These are phyloP conservation scores for Yarrowia sp. DNA, from an alignment of 805 yeast species.

Conservation along the genomic window DNA sequence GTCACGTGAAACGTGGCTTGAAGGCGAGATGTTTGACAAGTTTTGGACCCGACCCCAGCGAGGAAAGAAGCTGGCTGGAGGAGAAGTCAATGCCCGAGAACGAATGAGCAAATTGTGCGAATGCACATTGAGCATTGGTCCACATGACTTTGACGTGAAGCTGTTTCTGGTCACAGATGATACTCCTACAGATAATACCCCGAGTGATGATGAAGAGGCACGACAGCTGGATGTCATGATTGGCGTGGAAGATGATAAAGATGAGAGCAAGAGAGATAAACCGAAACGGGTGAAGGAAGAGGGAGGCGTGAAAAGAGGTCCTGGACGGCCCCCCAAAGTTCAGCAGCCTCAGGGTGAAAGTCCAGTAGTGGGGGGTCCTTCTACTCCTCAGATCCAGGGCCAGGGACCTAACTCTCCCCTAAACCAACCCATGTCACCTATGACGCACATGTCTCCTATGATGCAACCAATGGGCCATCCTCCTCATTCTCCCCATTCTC, in stretches of 20 bases:
- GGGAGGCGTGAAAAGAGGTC: neutral
- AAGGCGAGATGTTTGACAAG: constrained; percentile 72
- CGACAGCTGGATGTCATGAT: constrained; percentile 17
- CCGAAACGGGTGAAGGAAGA: constrained; percentile 2
- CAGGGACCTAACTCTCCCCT: too few species aligned
- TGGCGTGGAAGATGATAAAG: constrained; percentile 31
- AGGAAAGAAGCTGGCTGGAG: constrained; percentile 57
- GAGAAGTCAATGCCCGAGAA: constrained; percentile 71
- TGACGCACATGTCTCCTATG: too few species aligned
- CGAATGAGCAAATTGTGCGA: constrained; percentile 89
- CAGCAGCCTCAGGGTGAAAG: too few species aligned
- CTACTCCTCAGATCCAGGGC: neutral
- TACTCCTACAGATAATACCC: constrained; percentile 26
- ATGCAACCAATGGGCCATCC: too few species aligned
- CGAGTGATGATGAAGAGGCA: constrained; percentile 34
- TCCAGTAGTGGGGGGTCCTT: neutral
- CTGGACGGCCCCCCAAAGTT: constrained; percentile 9
- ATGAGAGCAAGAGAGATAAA: constrained; percentile 1
- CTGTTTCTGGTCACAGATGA: constrained; percentile 88
- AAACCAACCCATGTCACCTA: too few species aligned
- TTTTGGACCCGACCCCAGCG: constrained; percentile 80
- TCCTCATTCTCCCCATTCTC: too few species aligned
- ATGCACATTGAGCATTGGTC: constrained; percentile 74
- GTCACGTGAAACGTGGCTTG: constrained; percentile 73
- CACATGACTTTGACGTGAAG: constrained; percentile 79